phyloP scores from a whole-genome alignment of 2,329 filamentous ascomycete species.

The Pyrenochaeta sp. region DNA sequence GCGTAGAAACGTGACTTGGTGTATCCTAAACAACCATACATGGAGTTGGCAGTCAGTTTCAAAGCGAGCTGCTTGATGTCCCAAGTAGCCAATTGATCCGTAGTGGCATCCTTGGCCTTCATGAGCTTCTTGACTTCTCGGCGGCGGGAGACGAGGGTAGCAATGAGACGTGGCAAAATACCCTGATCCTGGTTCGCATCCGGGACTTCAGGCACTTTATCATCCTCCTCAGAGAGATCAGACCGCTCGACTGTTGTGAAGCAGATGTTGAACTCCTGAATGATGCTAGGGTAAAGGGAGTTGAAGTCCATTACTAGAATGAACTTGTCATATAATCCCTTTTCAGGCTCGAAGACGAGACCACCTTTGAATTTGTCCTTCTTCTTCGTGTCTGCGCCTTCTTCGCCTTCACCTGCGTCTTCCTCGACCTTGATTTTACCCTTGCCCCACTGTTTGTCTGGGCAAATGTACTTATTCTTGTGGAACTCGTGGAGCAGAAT shows the following conservation, averaged over 20 bases:
- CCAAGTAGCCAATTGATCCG: constrained; percentile 91
- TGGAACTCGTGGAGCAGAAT: constrained; percentile 98
- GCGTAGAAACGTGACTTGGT: constrained; percentile 98
- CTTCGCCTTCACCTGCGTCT: constrained; percentile 74
- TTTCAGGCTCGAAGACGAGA: constrained; percentile 97
- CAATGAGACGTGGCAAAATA: constrained; percentile 88
- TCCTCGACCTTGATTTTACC: constrained; percentile 77
- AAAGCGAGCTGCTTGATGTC: constrained; percentile 97
- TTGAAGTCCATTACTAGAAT: constrained; percentile 99
- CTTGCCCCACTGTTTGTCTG: constrained; percentile 88
- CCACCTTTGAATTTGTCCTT: constrained; percentile 99
- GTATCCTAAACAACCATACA: constrained; percentile 99
- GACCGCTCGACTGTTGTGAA: constrained; percentile 94
- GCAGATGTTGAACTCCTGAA: constrained; percentile 99
- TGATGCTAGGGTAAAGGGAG: constrained; percentile 97
- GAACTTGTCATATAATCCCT: constrained; percentile 97
- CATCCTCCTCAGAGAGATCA: constrained; percentile 77
- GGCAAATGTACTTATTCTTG: constrained; percentile 96
- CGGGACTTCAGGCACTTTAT: constrained; percentile 88
- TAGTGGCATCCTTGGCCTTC: constrained; percentile 88
- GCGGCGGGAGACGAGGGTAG: constrained; percentile 87
- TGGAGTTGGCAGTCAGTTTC: constrained; percentile 98
- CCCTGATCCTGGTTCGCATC: constrained; percentile 76
- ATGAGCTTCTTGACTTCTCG: constrained; percentile 95
- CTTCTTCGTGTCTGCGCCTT: constrained; percentile 80